A percentile compares a stretch with the other conserved stretches of the same genome.
These are phyloP conservation scores for Pleurotus giganteus DNA, from an alignment of 768 basidiomycete genomes.

Conservation along the genomic window DNA sequence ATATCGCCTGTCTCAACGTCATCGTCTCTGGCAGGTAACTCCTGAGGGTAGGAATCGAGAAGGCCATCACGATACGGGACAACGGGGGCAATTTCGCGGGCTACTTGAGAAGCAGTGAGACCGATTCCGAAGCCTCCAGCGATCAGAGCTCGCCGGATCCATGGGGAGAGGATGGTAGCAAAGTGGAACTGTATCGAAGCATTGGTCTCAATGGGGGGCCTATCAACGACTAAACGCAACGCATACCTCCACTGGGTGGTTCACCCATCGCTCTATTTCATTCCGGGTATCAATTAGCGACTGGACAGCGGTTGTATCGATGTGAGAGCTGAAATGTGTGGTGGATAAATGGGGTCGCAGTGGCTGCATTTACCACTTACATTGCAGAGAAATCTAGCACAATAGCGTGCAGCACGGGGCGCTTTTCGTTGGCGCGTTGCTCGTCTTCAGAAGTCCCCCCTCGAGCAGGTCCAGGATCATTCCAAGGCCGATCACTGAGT, in stretches of 20 bases:
- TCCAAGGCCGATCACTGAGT: conserved; percentile 85
- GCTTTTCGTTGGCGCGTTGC: conserved; percentile 46
- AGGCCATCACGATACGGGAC: conserved; percentile 58
- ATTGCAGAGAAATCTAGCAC: conserved; percentile 90
- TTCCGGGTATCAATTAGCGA: conserved; percentile 85
- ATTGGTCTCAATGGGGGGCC: neutral
- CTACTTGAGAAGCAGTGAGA: conserved; percentile 32
- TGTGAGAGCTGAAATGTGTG: conserved; percentile 55
- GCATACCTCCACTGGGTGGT: conserved; percentile 68
- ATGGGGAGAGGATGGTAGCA: conserved; percentile 85
- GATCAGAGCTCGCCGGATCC: conserved; percentile 86
- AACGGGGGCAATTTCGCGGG: conserved; percentile 72
- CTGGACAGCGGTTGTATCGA: conserved; percentile 92
- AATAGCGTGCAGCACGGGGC: conserved; percentile 77
- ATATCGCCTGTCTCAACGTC: conserved; percentile 34
- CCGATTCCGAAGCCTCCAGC: conserved; percentile 91
- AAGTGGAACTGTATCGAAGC: conserved; percentile 77
- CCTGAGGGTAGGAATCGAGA: conserved; percentile 23
- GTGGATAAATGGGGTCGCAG: neutral
- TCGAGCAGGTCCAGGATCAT: conserved; percentile 76
- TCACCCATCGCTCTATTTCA: conserved; percentile 86
- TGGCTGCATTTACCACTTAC: conserved; percentile 37
- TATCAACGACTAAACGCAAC: neutral
- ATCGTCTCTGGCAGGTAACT: conserved; percentile 19
- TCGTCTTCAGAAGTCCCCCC: conserved; percentile 42